phyloP scores from a whole-genome alignment of 805 yeast genomes.

The Hanseniaspora vineae region DNA sequence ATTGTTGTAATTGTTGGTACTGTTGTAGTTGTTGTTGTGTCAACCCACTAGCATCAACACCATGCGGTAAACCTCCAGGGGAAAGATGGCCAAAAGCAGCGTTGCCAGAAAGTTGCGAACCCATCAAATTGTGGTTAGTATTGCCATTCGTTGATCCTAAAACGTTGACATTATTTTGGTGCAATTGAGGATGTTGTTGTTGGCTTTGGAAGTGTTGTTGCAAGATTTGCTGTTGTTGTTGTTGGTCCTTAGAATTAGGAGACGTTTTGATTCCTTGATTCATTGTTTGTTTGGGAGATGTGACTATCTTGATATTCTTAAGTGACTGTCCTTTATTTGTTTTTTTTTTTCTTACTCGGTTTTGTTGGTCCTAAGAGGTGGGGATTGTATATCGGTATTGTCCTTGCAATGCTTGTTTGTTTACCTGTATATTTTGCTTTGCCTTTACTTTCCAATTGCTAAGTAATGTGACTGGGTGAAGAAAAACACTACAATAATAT shows the following conservation, averaged over 20 bases:
- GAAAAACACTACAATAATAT: no score
- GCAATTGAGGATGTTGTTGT: slow-evolving; percentile 2
- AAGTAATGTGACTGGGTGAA: no score
- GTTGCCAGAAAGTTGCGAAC: neutral
- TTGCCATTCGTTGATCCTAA: neutral
- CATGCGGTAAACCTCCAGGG: no score
- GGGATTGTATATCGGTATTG: neutral
- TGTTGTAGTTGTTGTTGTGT: slow-evolving; percentile 4
- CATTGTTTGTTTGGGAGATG: neutral
- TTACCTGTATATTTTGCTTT: no score
- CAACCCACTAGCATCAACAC: no score
- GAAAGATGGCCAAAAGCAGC: slow-evolving; percentile 1
- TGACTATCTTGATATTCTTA: neutral
- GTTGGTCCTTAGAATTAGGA: slow-evolving; percentile 10
- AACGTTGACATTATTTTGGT: neutral
- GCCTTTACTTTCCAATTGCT: no score
- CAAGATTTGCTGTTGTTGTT: slow-evolving; percentile 9
- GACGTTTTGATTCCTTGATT: slow-evolving; percentile 7
- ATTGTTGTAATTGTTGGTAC: slow-evolving; percentile 3
- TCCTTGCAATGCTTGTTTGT: no score
- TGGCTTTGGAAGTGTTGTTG: slow-evolving; percentile 7
- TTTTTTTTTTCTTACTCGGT: slow-evolving; percentile 1
- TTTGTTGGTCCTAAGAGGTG: neutral
- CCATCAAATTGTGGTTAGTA: slow-evolving; percentile 1
- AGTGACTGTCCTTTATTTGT: neutral